These are phyloP conservation scores for Aspergillus cavernicola DNA, from an alignment of 495 filamentous ascomycete species.

Conservation along the genomic window DNA sequence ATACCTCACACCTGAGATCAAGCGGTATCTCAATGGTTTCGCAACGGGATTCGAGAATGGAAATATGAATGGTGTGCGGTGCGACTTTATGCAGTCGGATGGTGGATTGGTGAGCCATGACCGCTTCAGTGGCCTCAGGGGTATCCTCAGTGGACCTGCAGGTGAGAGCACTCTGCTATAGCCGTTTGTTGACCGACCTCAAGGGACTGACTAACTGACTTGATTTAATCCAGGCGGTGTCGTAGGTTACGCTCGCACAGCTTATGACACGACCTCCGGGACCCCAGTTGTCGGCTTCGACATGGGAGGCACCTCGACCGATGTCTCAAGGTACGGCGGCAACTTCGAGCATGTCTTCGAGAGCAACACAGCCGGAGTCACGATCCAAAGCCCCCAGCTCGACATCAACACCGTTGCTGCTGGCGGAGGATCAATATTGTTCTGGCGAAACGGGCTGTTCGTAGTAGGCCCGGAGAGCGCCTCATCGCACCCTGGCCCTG, in stretches of 20 bases:
- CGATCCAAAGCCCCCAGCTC: constrained; percentile 84
- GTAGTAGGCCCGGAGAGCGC: constrained; percentile 87
- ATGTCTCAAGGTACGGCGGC: constrained; percentile 83
- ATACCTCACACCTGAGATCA: constrained; percentile 88
- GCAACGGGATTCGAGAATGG: constrained; percentile 46
- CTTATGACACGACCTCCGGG: constrained; percentile 71
- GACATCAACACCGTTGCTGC: constrained; percentile 95
- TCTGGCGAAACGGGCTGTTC: constrained; percentile 82
- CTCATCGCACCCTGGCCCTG: constrained; percentile 80
- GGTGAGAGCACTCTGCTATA: background rate
- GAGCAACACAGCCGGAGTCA: constrained; percentile 85
- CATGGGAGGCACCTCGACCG: constrained; percentile 88
- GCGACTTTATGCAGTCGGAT: constrained; percentile 42
- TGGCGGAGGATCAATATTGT: constrained; percentile 79
- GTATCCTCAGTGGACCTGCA: constrained; percentile 50
- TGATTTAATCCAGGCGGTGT: constrained; percentile 61
- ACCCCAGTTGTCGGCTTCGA: constrained; percentile 89
- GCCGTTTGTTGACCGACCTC: background rate
- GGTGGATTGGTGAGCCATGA: constrained; percentile 42
- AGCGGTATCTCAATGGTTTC: constrained; percentile 81
- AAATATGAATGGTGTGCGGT: constrained; percentile 33
- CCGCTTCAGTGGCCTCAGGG: constrained; percentile 46
- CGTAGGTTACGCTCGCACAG: constrained; percentile 83
- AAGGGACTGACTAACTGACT: too few relatives aligned
- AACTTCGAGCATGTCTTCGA: constrained; percentile 91